Percentiles rank a stretch among this genome's conserved stretches.
Conservation (phyloP, 2,329 filamentous ascomycete species). For the Verticillium isaacii region DNA sequence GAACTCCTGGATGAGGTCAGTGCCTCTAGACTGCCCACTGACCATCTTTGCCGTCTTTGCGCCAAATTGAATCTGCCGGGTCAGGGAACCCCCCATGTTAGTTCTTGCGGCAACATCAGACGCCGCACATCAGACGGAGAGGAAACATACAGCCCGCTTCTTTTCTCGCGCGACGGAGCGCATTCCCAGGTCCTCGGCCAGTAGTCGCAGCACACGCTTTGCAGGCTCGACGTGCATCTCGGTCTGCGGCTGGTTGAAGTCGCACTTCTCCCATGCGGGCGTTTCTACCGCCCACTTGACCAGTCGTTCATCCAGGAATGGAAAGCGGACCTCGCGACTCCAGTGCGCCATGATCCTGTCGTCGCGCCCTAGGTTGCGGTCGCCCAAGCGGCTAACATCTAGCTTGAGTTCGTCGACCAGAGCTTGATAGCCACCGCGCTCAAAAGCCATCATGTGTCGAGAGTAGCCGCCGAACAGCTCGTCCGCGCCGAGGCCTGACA, state of each 20-base stretch:
- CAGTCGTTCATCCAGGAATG: conserved; percentile 82
- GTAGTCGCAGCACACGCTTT: conserved; percentile 74
- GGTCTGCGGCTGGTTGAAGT: conserved; percentile 47
- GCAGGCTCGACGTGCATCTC: conserved; percentile 59
- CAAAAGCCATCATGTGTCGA: conserved; percentile 74
- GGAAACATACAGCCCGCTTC: conserved; percentile 72
- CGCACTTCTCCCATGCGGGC: conserved; percentile 82
- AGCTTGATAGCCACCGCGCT: conserved; percentile 61
- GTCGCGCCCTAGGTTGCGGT: conserved; percentile 91
- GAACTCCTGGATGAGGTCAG: conserved; percentile 42
- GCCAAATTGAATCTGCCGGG: conserved; percentile 69
- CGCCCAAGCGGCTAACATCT: conserved; percentile 80
- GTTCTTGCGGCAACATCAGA: conserved; percentile 1
- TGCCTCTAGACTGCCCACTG: conserved; percentile 63
- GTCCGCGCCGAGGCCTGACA: conserved; percentile 92
- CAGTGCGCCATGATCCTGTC: conserved; percentile 88
- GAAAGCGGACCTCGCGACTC: conserved; percentile 84
- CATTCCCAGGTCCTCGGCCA: conserved; percentile 74
- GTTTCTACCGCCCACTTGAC: conserved; percentile 72
- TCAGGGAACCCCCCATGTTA: background rate
- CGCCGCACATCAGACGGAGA: background rate
- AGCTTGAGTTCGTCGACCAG: conserved; percentile 79
- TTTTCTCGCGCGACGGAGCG: conserved; percentile 71
- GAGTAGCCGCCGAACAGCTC: conserved; percentile 94
- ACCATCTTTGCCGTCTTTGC: conserved; percentile 82